These are phyloP conservation scores for Vanderwaltozyma yarrowii DNA, from an alignment of 805 yeast genomes.

Conservation along the genomic window DNA sequence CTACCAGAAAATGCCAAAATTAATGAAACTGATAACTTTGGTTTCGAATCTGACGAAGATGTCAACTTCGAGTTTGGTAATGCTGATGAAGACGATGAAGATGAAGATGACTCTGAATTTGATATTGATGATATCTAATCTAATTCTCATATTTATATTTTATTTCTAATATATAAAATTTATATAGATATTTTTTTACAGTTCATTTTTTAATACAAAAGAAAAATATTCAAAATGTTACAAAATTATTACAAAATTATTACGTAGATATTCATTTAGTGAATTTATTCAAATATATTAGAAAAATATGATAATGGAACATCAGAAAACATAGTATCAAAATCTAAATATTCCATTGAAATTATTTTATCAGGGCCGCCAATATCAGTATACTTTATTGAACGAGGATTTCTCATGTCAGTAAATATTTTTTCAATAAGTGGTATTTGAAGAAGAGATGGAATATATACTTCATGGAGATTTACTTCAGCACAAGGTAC, in stretches of 20 bases:
- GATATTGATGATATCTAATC: slow-evolving; percentile 89
- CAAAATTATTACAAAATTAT: too few relatives aligned
- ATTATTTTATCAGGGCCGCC: not conserved
- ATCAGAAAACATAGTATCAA: not conserved
- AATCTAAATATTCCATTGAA: not conserved
- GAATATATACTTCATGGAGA: not conserved
- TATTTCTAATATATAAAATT: not conserved
- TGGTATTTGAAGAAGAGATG: not conserved
- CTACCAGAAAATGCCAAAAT: slow-evolving; percentile 95
- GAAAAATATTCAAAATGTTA: too few relatives aligned
- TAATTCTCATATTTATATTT: not conserved
- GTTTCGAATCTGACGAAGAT: slow-evolving; percentile 93
- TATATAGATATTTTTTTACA: not conserved
- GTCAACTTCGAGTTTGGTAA: slow-evolving; percentile 97
- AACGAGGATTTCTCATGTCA: not conserved
- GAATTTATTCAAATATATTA: too few relatives aligned
- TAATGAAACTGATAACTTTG: slow-evolving; percentile 95
- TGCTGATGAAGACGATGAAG: slow-evolving; percentile 72
- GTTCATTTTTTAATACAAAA: too few relatives aligned
- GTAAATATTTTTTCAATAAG: not conserved
- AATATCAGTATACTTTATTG: not conserved
- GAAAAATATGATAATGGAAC: not conserved
- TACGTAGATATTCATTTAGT: too few relatives aligned
- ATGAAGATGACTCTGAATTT: slow-evolving; percentile 49
- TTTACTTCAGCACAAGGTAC: not conserved